Evolutionary conservation across 108 stramenopile species (phyloP).

Genomic region (Nitzschia palea): DNA sequence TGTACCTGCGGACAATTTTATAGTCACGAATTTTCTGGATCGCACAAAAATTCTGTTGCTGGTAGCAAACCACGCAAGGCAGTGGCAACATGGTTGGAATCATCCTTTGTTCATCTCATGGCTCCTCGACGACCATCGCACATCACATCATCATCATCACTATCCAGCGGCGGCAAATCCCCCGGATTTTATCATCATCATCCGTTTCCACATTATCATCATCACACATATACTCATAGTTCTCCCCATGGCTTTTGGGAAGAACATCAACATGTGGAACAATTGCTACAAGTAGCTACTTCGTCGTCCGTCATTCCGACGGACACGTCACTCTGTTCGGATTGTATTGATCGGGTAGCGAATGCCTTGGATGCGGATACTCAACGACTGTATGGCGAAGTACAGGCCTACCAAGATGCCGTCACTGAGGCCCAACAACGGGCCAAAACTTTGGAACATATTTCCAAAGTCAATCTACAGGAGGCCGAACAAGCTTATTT

Average conservation of each 20-base stretch:
- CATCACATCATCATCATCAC: slow-evolving; percentile 2
- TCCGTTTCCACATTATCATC: neutral
- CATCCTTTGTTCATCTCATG: slow-evolving; percentile 42
- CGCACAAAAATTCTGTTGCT: neutral
- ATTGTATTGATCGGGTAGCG: slow-evolving; percentile 45
- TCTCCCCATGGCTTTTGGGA: slow-evolving; percentile 29
- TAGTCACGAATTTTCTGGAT: neutral
- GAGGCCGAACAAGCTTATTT: slow-evolving; percentile 24
- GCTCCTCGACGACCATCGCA: slow-evolving; percentile 8
- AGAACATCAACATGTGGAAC: slow-evolving; percentile 17
- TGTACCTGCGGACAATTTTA: slow-evolving; percentile 21
- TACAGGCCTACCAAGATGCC: slow-evolving; percentile 32
- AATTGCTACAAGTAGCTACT: slow-evolving; percentile 21
- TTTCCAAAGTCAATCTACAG: slow-evolving; percentile 18
- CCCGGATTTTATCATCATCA: slow-evolving; percentile 3
- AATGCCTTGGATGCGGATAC: slow-evolving; percentile 50
- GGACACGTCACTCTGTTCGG: slow-evolving; percentile 31
- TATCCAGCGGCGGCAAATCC: too few species aligned
- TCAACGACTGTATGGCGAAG: slow-evolving; percentile 45
- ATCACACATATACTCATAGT: neutral
- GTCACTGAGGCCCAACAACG: slow-evolving; percentile 20
- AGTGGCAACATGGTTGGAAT: slow-evolving; percentile 34
- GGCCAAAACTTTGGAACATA: slow-evolving; percentile 12
- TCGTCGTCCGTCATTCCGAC: neutral
- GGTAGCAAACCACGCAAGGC: neutral